phyloP scores from a whole-genome alignment of 768 basidiomycete genomes.

The Panus rudis region DNA sequence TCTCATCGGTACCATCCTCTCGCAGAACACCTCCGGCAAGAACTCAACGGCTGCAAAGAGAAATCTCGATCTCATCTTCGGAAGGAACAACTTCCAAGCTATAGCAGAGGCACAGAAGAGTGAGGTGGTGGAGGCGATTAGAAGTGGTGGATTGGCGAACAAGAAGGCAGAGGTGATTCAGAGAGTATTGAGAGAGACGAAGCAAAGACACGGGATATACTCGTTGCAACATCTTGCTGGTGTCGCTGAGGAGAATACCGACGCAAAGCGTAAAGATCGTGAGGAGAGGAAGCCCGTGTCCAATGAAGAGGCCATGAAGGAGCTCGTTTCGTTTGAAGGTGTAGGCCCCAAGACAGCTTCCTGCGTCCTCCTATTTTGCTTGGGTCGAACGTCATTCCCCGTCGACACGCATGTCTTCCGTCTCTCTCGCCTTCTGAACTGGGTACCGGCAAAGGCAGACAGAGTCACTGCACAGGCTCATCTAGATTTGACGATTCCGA shows the following conservation, averaged over 20 bases:
- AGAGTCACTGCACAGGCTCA: conserved; percentile 50
- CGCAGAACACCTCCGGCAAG: conserved; percentile 47
- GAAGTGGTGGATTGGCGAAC: conserved; percentile 50
- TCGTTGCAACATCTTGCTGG: conserved; percentile 50
- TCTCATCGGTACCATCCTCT: conserved; percentile 52
- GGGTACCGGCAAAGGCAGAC: conserved; percentile 42
- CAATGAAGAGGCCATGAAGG: conserved; percentile 48
- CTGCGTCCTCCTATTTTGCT: conserved; percentile 54
- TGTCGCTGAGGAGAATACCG: conserved; percentile 10
- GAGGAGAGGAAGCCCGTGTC: conserved; percentile 21
- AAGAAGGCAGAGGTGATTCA: conserved; percentile 54
- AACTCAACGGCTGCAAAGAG: conserved; percentile 47
- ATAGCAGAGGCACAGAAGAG: conserved; percentile 37
- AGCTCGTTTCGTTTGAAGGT: conserved; percentile 47
- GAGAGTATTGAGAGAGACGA: conserved; percentile 34
- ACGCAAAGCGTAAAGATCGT: conserved; percentile 4
- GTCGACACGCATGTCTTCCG: conserved; percentile 62
- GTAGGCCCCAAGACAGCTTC: conserved; percentile 62
- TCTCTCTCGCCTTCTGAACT: conserved; percentile 42
- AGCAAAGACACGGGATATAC: conserved; percentile 41
- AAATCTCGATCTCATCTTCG: conserved; percentile 41
- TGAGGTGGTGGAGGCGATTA: conserved; percentile 42
- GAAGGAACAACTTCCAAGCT: conserved; percentile 41
- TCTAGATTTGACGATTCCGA: conserved; percentile 43
- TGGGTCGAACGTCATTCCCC: conserved; percentile 54